A percentile compares a stretch with the other conserved stretches of the same genome.
phyloP scores from a whole-genome alignment of 345 rosid genomes.

The Murraya koenigii region DNA sequence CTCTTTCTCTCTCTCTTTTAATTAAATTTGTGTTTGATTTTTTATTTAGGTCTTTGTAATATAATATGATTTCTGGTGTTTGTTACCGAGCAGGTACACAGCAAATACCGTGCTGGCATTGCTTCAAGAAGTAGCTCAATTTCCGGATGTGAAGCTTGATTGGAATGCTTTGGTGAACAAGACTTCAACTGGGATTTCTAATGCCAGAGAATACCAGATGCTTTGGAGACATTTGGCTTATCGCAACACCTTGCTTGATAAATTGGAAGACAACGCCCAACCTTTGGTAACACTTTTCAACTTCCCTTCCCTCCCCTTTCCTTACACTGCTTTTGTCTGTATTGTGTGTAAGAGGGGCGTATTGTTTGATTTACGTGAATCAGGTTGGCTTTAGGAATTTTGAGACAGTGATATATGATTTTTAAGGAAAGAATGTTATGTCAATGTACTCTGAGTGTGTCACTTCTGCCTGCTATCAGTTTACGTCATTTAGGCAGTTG shows the following conservation, averaged over 20 bases:
- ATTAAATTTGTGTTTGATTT: background rate
- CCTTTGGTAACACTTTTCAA: constrained; percentile 46
- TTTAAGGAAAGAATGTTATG: background rate
- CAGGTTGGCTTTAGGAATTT: background rate
- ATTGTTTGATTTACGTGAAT: too few species aligned
- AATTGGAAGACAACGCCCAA: constrained; percentile 45
- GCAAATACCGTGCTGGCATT: constrained; percentile 50
- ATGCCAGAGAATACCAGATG: constrained; percentile 75
- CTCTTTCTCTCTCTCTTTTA: background rate
- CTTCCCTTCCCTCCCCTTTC: background rate
- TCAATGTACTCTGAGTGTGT: background rate
- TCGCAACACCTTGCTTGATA: constrained; percentile 42
- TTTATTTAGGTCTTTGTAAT: background rate
- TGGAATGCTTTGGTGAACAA: constrained; percentile 67
- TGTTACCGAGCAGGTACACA: constrained; percentile 41
- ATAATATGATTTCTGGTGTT: background rate
- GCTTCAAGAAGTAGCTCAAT: constrained; percentile 61
- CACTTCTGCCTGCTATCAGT: background rate
- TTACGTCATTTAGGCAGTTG: background rate
- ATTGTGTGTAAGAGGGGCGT: background rate
- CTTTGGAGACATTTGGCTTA: constrained; percentile 97
- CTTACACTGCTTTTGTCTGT: background rate
- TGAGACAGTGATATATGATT: background rate
- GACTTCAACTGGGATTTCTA: constrained; percentile 65
- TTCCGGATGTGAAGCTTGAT: constrained; percentile 44